Base-by-base conservation (phyloP, 345 rosid species). In the Eucalyptus dawsonii region DNA sequence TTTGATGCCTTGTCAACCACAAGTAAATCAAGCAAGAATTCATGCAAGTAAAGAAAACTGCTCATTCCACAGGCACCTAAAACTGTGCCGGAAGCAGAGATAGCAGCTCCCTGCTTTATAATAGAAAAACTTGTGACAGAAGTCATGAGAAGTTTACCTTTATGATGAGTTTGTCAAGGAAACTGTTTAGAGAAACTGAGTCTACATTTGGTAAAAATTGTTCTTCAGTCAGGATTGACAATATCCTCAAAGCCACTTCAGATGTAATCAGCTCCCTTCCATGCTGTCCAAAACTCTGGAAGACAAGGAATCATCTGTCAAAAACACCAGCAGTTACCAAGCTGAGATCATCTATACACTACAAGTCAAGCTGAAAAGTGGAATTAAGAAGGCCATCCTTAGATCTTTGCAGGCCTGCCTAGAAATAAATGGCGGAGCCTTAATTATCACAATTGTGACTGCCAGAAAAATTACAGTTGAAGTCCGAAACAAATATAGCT, bases 241-340 rank as follows among this genome's bases (percentile, higher is more conserved):
- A 91, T 88, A 98, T 94, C 92, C 94, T 92, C 89, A 95, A 91
- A 13, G 99, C 98, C 87, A 98, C 95, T 91, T 98, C 99, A 11
- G 99, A 90, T 31, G 99, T 97, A 87, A 98, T 95, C 58, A 98
- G 98, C 93, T 98, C 99, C 94, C 99, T 94, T 60, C 99, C 98
- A 89, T 98, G 99, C 96, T 98, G 99, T 88, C 99, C 99, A 92
- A 98, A 98, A 96, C 97, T 97, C 99, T 98, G 98, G 97, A 98
- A 96, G 96, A 96, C 97, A 98, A 98, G 97, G 94, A 96, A 97
- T 96, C 94, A 96, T 96, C 97, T 96, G 97, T 97, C 97, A 96
- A 95, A 87, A 95, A 94, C 92, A 95, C 94, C 95, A 95, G 92
- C 93, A 95, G 94, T 93, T 91, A 95, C 97, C 88, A 91, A 93